A percentile compares a stretch with the other conserved stretches of the same genome.
These are phyloP conservation scores for Verbascum thapsus DNA, from an alignment of 257 asterid genomes.

Conservation along the genomic window DNA sequence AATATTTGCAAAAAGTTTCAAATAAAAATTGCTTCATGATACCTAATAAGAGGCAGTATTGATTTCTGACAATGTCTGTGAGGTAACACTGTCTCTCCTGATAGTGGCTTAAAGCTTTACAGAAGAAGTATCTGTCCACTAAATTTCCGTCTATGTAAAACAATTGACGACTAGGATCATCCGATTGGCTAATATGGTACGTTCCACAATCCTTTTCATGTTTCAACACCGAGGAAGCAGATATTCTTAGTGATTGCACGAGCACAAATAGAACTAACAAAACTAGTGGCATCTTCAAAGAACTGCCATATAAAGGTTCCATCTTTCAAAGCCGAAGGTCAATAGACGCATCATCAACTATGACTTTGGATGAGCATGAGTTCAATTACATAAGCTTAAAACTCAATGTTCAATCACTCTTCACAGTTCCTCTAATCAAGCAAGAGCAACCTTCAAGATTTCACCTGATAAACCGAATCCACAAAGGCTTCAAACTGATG, in stretches of 20 bases:
- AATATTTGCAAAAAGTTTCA: neutral
- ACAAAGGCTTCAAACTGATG: constrained; percentile 11
- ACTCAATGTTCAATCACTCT: constrained; percentile 21
- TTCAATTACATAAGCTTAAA: constrained; percentile 14
- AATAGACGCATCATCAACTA: constrained; percentile 39
- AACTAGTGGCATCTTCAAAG: constrained; percentile 42
- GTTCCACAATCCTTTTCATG: constrained; percentile 53
- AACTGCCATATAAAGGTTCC: constrained; percentile 35
- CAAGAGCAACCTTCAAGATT: constrained; percentile 25
- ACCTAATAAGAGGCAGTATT: constrained; percentile 66
- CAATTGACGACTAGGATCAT: constrained; percentile 42
- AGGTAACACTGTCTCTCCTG: constrained; percentile 47
- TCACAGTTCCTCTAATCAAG: constrained; percentile 28
- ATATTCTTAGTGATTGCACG: constrained; percentile 43
- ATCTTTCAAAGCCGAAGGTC: constrained; percentile 29
- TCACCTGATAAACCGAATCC: constrained; percentile 29
- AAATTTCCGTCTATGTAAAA: constrained; percentile 62
- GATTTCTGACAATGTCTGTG: constrained; percentile 35
- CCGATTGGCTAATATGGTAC: constrained; percentile 44
- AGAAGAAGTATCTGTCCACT: constrained; percentile 63
- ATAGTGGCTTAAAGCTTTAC: constrained; percentile 50
- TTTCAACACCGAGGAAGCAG: constrained; percentile 50
- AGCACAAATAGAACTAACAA: constrained; percentile 42
- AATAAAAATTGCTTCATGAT: constrained; percentile 18
- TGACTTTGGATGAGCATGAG: constrained; percentile 24